phyloP scores from a whole-genome alignment of 208 protist species.

The Leptomonas seymouri region DNA sequence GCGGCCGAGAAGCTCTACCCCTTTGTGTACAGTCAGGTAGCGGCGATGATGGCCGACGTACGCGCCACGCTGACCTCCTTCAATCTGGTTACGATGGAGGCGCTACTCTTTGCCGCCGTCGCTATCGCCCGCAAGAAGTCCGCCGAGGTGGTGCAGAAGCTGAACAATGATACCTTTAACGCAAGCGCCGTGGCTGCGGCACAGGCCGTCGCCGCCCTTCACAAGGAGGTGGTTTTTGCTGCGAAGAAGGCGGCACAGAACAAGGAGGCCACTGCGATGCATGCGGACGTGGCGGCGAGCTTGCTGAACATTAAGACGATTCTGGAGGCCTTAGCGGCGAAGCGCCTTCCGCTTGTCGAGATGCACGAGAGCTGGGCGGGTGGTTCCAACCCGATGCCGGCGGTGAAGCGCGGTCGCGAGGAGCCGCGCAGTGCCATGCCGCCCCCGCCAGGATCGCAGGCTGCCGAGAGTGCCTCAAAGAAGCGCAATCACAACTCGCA shows the following conservation, averaged over 20 bases:
- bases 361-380: slow-evolving; percentile 72
- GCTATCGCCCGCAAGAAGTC: slow-evolving; percentile 58
- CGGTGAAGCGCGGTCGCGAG: slow-evolving; percentile 48
- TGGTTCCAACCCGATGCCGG: slow-evolving; percentile 49
- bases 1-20: slow-evolving; percentile 54
- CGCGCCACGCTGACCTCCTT: slow-evolving; percentile 39
- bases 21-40: slow-evolving; percentile 35
- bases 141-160: slow-evolving; percentile 57
- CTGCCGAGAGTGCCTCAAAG: slow-evolving; percentile 18
- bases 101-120: slow-evolving; percentile 67
- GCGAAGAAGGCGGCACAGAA: slow-evolving; percentile 39
- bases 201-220: slow-evolving; percentile 19
- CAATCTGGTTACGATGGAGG: slow-evolving; percentile 74
- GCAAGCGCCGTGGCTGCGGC: slow-evolving; percentile 36
- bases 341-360: slow-evolving; percentile 68
- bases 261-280: slow-evolving; percentile 31
- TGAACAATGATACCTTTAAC: slow-evolving; percentile 70
- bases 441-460: slow-evolving; percentile 28
- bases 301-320: slow-evolving; percentile 73
- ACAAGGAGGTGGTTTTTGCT: slow-evolving; percentile 45
- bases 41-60: slow-evolving; percentile 24
- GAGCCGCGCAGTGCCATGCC: slow-evolving; percentile 19
- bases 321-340: slow-evolving; percentile 49
- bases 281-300: slow-evolving; percentile 59
- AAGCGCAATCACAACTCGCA: slow-evolving; percentile 22